These are phyloP conservation scores for Euptelea pleiosperma DNA, from an alignment of 164 flowering plant genomes.

Conservation along the genomic window DNA sequence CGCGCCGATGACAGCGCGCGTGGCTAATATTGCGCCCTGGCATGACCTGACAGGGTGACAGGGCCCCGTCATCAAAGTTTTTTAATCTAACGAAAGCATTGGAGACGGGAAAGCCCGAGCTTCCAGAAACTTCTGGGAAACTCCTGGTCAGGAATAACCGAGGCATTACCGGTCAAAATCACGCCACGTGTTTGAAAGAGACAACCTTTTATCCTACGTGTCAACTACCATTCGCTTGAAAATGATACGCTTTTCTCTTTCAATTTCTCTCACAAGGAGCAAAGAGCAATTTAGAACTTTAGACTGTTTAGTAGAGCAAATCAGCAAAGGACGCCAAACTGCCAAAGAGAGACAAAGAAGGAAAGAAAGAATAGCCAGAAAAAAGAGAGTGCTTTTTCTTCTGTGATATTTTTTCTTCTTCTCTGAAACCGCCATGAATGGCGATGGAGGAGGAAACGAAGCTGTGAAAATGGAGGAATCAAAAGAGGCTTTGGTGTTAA, in stretches of 20 bases:
- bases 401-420: background rate
- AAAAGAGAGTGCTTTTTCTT: too few species aligned
- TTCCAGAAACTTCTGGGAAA: slow-evolving; percentile 82
- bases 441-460: slow-evolving; percentile 18
- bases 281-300: too few species aligned
- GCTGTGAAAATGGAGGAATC: slow-evolving; percentile 18
- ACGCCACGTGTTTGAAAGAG: slow-evolving; percentile 39
- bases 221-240: slow-evolving; percentile 42
- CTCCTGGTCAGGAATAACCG: slow-evolving; percentile 48
- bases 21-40: too few species aligned
- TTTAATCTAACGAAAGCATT: too few species aligned
- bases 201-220: slow-evolving; percentile 76
- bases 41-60: too few species aligned
- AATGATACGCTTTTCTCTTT: slow-evolving; percentile 25
- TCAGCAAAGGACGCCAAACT: background rate
- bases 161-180: slow-evolving; percentile 28
- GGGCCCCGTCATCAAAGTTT: too few species aligned
- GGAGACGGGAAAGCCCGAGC: background rate
- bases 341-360: background rate
- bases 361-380: too few species aligned
- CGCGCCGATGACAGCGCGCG: too few species aligned
- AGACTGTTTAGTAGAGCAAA: background rate
- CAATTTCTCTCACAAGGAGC: slow-evolving; percentile 9
- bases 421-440: slow-evolving; percentile 15
- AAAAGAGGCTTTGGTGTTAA: slow-evolving; percentile 43